Evolutionary conservation across 2,329 filamentous ascomycete genomes (phyloP).

Genomic region (Arthrinium puccinioides): DNA sequence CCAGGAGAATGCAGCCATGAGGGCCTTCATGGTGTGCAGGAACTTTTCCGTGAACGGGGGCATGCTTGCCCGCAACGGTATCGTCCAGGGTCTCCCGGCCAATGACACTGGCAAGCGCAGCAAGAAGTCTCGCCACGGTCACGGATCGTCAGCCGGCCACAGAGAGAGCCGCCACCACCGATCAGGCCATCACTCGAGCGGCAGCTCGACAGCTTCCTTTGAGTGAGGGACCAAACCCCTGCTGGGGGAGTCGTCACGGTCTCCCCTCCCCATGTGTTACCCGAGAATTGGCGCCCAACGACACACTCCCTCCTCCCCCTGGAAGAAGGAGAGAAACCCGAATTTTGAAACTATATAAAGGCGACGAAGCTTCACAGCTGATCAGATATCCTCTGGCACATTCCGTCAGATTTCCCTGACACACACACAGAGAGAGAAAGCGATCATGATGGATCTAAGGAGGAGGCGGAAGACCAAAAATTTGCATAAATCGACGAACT

Average conservation of each 20-base stretch:
- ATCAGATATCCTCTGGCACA: slow-evolving; percentile 21
- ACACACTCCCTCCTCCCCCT: neutral
- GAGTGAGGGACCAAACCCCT: slow-evolving; percentile 31
- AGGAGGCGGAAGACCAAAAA: slow-evolving; percentile 19
- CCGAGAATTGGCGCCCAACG: neutral
- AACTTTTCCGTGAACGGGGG: slow-evolving; percentile 97
- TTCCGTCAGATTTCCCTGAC: slow-evolving; percentile 17
- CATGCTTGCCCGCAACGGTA: slow-evolving; percentile 68
- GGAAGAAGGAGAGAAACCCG: neutral
- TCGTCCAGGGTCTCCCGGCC: slow-evolving; percentile 58
- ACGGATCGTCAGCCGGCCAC: slow-evolving; percentile 36
- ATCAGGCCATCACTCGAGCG: slow-evolving; percentile 53
- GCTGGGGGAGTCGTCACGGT: too few species aligned
- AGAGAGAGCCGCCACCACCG: slow-evolving; percentile 36
- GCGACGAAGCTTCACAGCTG: slow-evolving; percentile 29
- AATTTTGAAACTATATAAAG: slow-evolving; percentile 27
- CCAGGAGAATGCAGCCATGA: slow-evolving; percentile 89
- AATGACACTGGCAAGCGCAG: slow-evolving; percentile 43
- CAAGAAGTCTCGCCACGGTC: slow-evolving; percentile 45
- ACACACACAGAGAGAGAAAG: too few species aligned
- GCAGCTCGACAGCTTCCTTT: slow-evolving; percentile 54
- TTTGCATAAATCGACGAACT: slow-evolving; percentile 27
- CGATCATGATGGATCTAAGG: slow-evolving; percentile 1
- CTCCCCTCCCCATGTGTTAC: slow-evolving; percentile 4
- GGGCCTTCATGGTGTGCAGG: slow-evolving; percentile 94